Base-by-base conservation (phyloP, 2,329 filamentous ascomycete species). In the Fusarium papillatum region DNA sequence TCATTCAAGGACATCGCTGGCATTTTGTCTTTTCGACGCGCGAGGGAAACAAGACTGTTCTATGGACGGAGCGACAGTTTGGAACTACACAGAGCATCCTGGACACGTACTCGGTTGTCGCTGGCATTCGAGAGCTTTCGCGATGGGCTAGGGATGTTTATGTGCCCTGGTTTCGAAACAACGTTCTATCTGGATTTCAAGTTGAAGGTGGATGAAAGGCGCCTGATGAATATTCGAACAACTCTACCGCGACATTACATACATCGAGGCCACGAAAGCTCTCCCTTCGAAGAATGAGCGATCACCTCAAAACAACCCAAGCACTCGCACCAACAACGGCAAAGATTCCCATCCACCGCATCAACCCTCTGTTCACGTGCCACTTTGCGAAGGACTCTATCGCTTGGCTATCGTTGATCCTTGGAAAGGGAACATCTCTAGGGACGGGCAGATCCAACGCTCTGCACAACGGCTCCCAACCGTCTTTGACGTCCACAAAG, bases 381-480 rank as follows among this genome's bases (percentile, higher is more conserved):
- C 10, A 17, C 46, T 53, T 29, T 14, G 62, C 34, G 31, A 64
- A 64, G 16, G 17, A 34, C 11, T 64, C 43, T 26, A 64, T 64
- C 4, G 26, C 63, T 7, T 65, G 9, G 29, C 48, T 17, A 5
- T 65, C 63, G 19, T 65, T 55, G 48, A 65, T 65, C 48, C 29
- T 55, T 4, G 48, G 63, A 3, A 65, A 65, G 4, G 46, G 22
- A 6, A 55, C 24, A 22, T 29, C 36, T 17, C 55, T n/a, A 1
- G 63, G 63, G 17, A 43, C 34, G 3, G 63, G 63, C 19, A 65
- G 34, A n/a, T 34, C 72, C 43, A 85, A 72, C 24, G 82, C 80
- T 48, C 79, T 69, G 71, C 82, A 83, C 8, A 85, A 64, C 16
- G 82, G 81, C 24, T 68, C 81, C 83, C 83, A 85, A 1, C 82